Evolutionary conservation across 208 protist genomes (phyloP).

Genomic region (Crithidia sp.): DNA sequence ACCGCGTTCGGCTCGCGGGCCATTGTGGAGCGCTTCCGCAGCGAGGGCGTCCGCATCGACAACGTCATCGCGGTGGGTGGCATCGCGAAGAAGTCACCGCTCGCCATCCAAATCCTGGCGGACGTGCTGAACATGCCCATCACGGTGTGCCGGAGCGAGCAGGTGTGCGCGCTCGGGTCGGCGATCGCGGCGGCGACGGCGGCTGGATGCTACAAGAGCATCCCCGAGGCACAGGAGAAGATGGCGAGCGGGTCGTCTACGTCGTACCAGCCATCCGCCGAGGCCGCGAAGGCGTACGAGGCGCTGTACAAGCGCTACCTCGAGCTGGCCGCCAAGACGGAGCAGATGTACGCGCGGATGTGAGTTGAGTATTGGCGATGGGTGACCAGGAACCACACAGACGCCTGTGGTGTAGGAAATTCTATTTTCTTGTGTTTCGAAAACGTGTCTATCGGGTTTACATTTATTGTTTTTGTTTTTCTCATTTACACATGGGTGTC

Average conservation of each 20-base stretch:
- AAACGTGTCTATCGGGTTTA: neutral
- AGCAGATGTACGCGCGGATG: slow-evolving; percentile 48
- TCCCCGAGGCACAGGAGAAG: slow-evolving; percentile 44
- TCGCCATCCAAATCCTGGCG: slow-evolving; percentile 52
- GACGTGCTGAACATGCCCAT: slow-evolving; percentile 67
- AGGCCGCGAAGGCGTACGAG: slow-evolving; percentile 34
- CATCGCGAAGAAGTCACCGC: slow-evolving; percentile 56
- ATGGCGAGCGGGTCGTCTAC: slow-evolving; percentile 46
- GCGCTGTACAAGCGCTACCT: slow-evolving; percentile 45
- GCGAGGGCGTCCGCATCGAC: slow-evolving; percentile 61
- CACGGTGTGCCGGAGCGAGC: slow-evolving; percentile 50
- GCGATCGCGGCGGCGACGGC: slow-evolving; percentile 62
- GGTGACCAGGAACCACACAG: too few species aligned
- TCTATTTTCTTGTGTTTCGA: neutral
- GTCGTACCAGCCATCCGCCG: slow-evolving; percentile 37
- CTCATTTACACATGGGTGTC: slow-evolving; percentile 10
- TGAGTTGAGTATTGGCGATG: neutral
- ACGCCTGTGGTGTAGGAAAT: neutral
- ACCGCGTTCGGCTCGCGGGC: slow-evolving; percentile 56
- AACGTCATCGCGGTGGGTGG: slow-evolving; percentile 65
- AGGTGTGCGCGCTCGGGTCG: slow-evolving; percentile 59
- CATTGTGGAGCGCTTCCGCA: slow-evolving; percentile 57
- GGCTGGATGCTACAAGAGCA: slow-evolving; percentile 42
- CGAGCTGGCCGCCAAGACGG: slow-evolving; percentile 35
- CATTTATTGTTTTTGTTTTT: slow-evolving; percentile 5